These are phyloP conservation scores for Monilinia laxa DNA, from an alignment of 2,329 filamentous ascomycete genomes.

Conservation along the genomic window DNA sequence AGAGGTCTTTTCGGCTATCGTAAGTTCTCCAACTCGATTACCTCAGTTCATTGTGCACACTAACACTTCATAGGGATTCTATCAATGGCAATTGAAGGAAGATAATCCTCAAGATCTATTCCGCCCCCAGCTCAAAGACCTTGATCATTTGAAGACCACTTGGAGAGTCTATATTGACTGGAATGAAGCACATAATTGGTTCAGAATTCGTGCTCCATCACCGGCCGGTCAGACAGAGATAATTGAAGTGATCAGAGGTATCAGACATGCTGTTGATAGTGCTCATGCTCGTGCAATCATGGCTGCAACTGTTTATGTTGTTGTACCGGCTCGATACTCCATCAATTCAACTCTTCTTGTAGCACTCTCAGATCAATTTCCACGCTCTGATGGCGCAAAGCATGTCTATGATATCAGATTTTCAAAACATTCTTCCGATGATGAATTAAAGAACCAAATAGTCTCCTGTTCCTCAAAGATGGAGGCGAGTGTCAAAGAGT, in stretches of 20 bases:
- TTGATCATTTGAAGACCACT: conserved; percentile 29
- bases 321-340: conserved; percentile 30
- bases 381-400: not conserved
- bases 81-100: conserved; percentile 31
- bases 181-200: conserved; percentile 22
- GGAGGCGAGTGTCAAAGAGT: conserved; percentile 11
- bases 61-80: conserved; percentile 27
- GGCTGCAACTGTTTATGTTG: conserved; percentile 32
- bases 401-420: conserved; percentile 3
- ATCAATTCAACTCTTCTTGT: conserved; percentile 8
- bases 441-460: not conserved
- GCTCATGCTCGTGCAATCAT: conserved; percentile 28
- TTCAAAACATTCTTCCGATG: not conserved
- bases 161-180: conserved; percentile 31
- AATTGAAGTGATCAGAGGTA: conserved; percentile 28
- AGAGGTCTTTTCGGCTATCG: conserved; percentile 9
- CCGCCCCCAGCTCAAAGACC: conserved; percentile 29
- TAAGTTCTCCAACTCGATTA: not conserved
- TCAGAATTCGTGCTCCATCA: conserved; percentile 25
- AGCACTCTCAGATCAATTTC: not conserved
- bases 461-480: not conserved
- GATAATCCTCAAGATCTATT: conserved; percentile 26
- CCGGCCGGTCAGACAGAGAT: conserved; percentile 17
- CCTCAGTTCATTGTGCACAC: not conserved
- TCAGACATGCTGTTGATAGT: conserved; percentile 31